phyloP scores from a whole-genome alignment of 192 early-diverging fungal species.

The Coemansia brasiliensis region DNA sequence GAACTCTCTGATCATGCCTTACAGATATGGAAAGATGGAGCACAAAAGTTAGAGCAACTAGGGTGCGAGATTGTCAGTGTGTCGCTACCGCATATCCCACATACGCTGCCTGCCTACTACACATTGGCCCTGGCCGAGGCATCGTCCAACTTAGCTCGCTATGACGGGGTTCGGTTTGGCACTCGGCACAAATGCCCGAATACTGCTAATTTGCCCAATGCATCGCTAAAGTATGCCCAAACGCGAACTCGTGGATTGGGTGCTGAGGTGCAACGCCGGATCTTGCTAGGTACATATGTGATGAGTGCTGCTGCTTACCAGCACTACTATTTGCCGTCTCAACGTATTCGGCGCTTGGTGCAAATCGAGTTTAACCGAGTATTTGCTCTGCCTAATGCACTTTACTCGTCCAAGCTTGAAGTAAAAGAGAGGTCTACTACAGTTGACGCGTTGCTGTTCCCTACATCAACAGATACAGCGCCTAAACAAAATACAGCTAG shows the following conservation, averaged over 20 bases:
- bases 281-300: constrained; percentile 85
- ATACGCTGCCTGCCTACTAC: constrained; percentile 84
- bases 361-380: constrained; percentile 74
- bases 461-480: constrained; percentile 73
- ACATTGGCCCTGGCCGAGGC: constrained; percentile 88
- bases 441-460: constrained; percentile 80
- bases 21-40: constrained; percentile 61
- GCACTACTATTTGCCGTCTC: constrained; percentile 77
- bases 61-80: constrained; percentile 74
- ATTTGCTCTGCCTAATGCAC: constrained; percentile 66
- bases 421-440: constrained; percentile 1
- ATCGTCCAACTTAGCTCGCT: constrained; percentile 85
- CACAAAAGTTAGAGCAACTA: constrained; percentile 54
- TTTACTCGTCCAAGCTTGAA: constrained; percentile 2
- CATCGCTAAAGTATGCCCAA: constrained; percentile 55
- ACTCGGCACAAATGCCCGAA: constrained; percentile 2
- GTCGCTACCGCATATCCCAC: constrained; percentile 66
- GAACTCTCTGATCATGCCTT: constrained; percentile 63
- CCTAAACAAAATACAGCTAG: constrained; percentile 27
- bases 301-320: constrained; percentile 69
- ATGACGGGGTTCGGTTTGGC: constrained; percentile 87
- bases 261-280: constrained; percentile 75
- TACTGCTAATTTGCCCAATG: constrained; percentile 7
- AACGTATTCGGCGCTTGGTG: constrained; percentile 76
- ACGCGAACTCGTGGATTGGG: constrained; percentile 76